A percentile compares a stretch with the other conserved stretches of the same genome.
Conservation (phyloP, 305 asterid genomes). For the Petunia hybrid region DNA sequence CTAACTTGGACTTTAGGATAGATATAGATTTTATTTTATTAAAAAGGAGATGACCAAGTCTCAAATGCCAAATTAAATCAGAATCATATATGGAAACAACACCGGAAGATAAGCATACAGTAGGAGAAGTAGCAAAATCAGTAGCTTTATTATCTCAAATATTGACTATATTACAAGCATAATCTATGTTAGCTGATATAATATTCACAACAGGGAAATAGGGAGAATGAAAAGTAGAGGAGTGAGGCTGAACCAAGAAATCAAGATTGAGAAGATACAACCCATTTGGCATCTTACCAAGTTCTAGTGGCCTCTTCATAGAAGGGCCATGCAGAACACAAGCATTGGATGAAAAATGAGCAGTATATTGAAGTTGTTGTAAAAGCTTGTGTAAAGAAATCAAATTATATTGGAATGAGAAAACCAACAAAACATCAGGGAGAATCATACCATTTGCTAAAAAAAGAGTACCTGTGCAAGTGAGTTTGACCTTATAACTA, state of each 20-base stretch:
- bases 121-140: too few relatives aligned
- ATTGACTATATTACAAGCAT: too few relatives aligned
- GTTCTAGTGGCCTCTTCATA: neutral
- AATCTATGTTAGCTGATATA: neutral
- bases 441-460: too few relatives aligned
- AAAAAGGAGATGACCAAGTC: neutral
- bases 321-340: neutral
- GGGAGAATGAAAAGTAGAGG: neutral
- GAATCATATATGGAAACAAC: too few relatives aligned
- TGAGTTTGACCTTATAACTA: neutral
- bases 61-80: too few relatives aligned
- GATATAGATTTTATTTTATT: too few relatives aligned
- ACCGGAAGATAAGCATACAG: too few relatives aligned
- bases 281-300: neutral
- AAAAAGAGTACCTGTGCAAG: neutral
- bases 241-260: neutral
- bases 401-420: neutral
- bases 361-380: too few relatives aligned
- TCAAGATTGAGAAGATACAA: neutral
- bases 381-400: too few relatives aligned
- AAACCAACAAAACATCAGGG: neutral
- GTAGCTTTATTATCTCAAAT: too few relatives aligned
- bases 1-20: neutral
- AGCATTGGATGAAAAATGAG: neutral
- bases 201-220: neutral